Evolutionary conservation across 805 yeast genomes (phyloP), one percentile per base, ranked within the genome.

Genomic region (Kodamaea sagamina): DNA sequence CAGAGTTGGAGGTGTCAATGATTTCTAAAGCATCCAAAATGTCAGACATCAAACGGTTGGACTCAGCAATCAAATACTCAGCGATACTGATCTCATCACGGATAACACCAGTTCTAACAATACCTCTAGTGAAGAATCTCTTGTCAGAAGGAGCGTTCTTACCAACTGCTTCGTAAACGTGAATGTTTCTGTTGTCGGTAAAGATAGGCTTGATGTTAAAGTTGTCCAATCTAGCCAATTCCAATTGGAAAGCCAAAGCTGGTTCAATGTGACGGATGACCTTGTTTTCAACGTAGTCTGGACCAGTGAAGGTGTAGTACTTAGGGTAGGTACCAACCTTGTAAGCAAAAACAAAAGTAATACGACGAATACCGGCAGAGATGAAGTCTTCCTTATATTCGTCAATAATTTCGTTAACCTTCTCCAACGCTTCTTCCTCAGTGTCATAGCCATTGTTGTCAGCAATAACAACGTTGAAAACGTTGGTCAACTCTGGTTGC

Each of bases 231-330:
- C 98, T 83, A 58, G 88, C 92, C 50, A 93, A 77, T 71, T 93
- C 99, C 54, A 93, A 78, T 74, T 93, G 99, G 86, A 82, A 93
- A 41, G 99, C 98, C 58, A 92, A 76, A 32, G 98, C 97, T 17
- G 99, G 99, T 68, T 93, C 98, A 55, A 93, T 89, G 64, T 93
- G 97, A 74, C 99, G 89, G 63, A 93, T 86, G 15, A 90, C 90
- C 68, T 84, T 81, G 71, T 93, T 96, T 71, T 93, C 99, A 26
- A 56, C 58, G 62, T 86, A 93, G 27, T 77, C 76, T 41, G 95
- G 95, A 48, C 92, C 96, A 59, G 86, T 87, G 79, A 88, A 93
- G 28, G 98, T 93, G 74, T 84, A 93, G 74, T 92, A 93, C 67
- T 86, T 87, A 56, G 99, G 99, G 67, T 92, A 90, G 39, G 86